Evolutionary conservation across 495 filamentous ascomycete species (phyloP).

Genomic region (Extremus antarcticus): DNA sequence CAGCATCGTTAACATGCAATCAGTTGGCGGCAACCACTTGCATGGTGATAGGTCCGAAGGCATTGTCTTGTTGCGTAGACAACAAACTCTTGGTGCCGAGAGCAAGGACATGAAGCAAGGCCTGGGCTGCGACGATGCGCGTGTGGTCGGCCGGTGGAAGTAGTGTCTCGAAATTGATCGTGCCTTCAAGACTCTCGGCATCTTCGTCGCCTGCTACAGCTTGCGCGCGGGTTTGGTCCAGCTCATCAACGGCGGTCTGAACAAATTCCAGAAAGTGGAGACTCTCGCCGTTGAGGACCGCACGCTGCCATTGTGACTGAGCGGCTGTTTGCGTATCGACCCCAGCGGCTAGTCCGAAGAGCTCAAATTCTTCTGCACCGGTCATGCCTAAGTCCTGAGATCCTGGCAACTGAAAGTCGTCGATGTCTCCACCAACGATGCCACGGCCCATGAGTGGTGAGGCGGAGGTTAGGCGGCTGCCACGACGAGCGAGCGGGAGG

Average conservation of each 20-base stretch:
- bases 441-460: slow-evolving; percentile 50
- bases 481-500: slow-evolving; percentile 36
- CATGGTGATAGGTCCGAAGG: slow-evolving; percentile 32
- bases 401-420: not conserved
- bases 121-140: slow-evolving; percentile 56
- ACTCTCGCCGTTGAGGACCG: slow-evolving; percentile 47
- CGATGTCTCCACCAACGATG: slow-evolving; percentile 9
- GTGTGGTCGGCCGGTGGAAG: slow-evolving; percentile 44
- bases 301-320: slow-evolving; percentile 34
- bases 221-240: slow-evolving; percentile 20
- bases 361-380: slow-evolving; percentile 29
- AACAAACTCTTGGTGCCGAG: slow-evolving; percentile 56
- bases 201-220: slow-evolving; percentile 29
- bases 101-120: slow-evolving; percentile 58
- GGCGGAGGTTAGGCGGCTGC: slow-evolving; percentile 44
- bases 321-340: slow-evolving; percentile 39
- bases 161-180: slow-evolving; percentile 48
- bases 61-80: slow-evolving; percentile 42
- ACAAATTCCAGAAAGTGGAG: slow-evolving; percentile 53
- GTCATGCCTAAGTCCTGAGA: not conserved
- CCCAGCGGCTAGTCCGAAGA: slow-evolving; percentile 35
- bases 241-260: slow-evolving; percentile 27
- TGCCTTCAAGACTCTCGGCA: slow-evolving; percentile 25
- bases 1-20: not conserved
- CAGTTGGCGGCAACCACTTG: not conserved